Evolutionary conservation across 2,329 filamentous ascomycete species (phyloP).

Genomic region (Hysterium pulicare): DNA sequence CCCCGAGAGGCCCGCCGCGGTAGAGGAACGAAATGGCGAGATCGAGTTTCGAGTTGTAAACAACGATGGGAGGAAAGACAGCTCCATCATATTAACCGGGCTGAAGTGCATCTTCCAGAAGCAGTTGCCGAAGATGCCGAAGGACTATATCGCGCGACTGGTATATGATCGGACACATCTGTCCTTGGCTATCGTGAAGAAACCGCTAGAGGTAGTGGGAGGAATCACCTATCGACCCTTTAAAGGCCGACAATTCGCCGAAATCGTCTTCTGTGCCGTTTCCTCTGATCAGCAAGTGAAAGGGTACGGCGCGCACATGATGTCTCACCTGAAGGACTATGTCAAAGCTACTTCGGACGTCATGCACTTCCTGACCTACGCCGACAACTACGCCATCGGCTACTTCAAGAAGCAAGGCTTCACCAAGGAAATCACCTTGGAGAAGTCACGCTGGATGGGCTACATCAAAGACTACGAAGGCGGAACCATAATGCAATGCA

Average conservation of each 20-base stretch:
- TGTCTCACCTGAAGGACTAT: slow-evolving; percentile 97
- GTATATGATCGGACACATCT: slow-evolving; percentile 97
- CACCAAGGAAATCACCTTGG: slow-evolving; percentile 94
- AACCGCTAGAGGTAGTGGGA: slow-evolving; percentile 86
- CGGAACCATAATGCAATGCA: slow-evolving; percentile 98
- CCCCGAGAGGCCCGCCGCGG: slow-evolving; percentile 88
- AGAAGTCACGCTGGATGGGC: slow-evolving; percentile 92
- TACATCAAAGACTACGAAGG: slow-evolving; percentile 99
- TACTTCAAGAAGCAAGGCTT: slow-evolving; percentile 99
- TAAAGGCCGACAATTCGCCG: slow-evolving; percentile 85
- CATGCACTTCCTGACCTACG: slow-evolving; percentile 98
- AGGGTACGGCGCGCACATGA: slow-evolving; percentile 94
- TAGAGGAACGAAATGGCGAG: slow-evolving; percentile 89
- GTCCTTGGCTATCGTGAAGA: slow-evolving; percentile 96
- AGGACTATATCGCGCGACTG: slow-evolving; percentile 95
- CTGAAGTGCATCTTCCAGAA: slow-evolving; percentile 99
- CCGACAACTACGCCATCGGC: slow-evolving; percentile 97
- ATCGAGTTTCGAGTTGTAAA: slow-evolving; percentile 98
- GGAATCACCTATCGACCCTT: slow-evolving; percentile 97
- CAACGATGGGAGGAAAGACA: slow-evolving; percentile 85
- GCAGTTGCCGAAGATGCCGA: slow-evolving; percentile 97
- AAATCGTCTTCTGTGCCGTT: slow-evolving; percentile 98
- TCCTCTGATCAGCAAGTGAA: slow-evolving; percentile 98
- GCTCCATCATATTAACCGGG: slow-evolving; percentile 89
- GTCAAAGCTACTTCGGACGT: slow-evolving; percentile 95